phyloP scores from a whole-genome alignment of 1,139 yeast genomes.

The Blastobotrys illinoisensis region DNA sequence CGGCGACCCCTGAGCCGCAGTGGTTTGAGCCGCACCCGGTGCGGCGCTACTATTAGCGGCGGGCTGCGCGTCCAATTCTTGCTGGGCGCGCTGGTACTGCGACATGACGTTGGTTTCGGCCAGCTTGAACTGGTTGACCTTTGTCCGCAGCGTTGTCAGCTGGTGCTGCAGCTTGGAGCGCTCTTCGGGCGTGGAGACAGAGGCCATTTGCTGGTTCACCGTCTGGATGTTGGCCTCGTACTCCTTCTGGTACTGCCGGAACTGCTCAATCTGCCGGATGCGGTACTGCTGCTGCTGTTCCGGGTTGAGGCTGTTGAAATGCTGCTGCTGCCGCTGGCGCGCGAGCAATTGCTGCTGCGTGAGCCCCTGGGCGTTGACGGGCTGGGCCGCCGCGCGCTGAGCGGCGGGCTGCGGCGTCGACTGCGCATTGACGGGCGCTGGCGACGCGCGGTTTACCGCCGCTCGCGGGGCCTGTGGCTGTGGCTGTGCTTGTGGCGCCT shows the following conservation, averaged over 20 bases:
- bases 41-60: background rate
- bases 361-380: conserved; percentile 2
- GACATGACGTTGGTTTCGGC: conserved; percentile 25
- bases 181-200: background rate
- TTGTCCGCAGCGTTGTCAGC: conserved; percentile 22
- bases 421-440: background rate
- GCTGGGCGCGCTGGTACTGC: conserved; percentile 27
- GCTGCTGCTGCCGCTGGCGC: conserved; percentile 18
- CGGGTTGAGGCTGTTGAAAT: conserved; percentile 22
- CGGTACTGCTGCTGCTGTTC: conserved; percentile 26
- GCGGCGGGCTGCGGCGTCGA: background rate
- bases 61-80: conserved; percentile 1
- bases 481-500: conserved; percentile 10
- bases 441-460: conserved; percentile 1
- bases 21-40: background rate
- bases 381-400: background rate
- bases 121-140: conserved; percentile 22
- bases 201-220: background rate
- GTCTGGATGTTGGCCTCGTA: conserved; percentile 10
- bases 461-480: conserved; percentile 7
- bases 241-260: conserved; percentile 19
- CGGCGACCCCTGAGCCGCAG: background rate
- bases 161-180: conserved; percentile 21
- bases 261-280: conserved; percentile 20
- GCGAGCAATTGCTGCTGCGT: conserved; percentile 12